Percentiles rank a stretch among this genome's conserved stretches.
These are phyloP conservation scores for Cordyceps cicadae DNA, from an alignment of 2,329 filamentous ascomycete species.

Conservation along the genomic window DNA sequence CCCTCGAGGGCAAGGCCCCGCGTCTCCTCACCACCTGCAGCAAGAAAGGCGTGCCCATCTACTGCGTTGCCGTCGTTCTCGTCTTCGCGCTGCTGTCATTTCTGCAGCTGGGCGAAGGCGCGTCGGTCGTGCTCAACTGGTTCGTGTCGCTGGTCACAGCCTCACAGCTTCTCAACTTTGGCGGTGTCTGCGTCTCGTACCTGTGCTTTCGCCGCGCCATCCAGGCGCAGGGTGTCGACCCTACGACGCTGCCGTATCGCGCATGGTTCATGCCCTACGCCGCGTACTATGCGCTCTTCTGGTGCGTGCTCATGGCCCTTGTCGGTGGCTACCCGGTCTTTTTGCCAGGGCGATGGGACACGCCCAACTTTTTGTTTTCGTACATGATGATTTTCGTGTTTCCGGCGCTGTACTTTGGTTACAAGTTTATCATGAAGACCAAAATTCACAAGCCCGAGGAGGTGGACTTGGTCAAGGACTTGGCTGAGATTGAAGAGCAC, in stretches of 20 bases:
- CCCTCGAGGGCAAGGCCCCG: conserved; percentile 60
- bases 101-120: conserved; percentile 58
- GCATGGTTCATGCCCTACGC: conserved; percentile 62
- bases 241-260: conserved; percentile 61
- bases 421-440: conserved; percentile 63
- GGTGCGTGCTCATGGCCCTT: conserved; percentile 62
- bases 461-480: conserved; percentile 53
- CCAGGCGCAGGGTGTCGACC: conserved; percentile 58
- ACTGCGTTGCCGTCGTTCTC: conserved; percentile 59
- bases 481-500: conserved; percentile 62
- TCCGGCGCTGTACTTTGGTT: conserved; percentile 59
- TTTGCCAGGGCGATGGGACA: conserved; percentile 57
- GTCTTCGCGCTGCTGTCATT: conserved; percentile 64
- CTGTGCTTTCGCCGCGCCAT: conserved; percentile 64
- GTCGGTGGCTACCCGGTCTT: conserved; percentile 73
- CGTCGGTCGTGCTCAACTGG: conserved; percentile 63
- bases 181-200: conserved; percentile 61
- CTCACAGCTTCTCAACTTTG: conserved; percentile 66
- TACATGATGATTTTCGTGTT: conserved; percentile 69
- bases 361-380: conserved; percentile 65
- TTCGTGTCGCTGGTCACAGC: conserved; percentile 63
- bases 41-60: conserved; percentile 61
- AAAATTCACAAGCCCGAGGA: conserved; percentile 47
- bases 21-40: conserved; percentile 53
- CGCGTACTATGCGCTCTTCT: conserved; percentile 56